Conservation (phyloP, 2,329 filamentous ascomycete species). For the Fusarium marasasianum region DNA sequence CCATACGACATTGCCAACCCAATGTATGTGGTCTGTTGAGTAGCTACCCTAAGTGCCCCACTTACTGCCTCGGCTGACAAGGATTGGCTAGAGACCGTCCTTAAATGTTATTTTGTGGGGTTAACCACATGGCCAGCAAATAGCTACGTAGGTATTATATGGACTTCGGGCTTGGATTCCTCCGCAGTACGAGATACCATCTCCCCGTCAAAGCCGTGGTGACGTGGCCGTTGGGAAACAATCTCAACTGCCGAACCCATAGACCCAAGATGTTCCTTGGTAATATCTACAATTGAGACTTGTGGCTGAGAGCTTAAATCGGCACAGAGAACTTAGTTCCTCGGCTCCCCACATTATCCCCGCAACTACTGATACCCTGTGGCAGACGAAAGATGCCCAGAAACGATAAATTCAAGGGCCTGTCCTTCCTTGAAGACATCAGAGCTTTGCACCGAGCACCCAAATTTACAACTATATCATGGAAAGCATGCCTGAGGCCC, state of each 20-base stretch:
- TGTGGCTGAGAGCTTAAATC: background rate
- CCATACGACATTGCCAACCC: background rate
- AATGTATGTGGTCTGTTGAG: fast-evolving
- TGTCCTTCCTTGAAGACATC: background rate
- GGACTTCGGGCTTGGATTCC: background rate
- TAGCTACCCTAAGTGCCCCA: background rate
- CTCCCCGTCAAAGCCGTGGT: too few relatives aligned
- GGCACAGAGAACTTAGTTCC: background rate
- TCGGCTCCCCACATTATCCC: background rate
- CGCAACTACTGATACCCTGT: background rate
- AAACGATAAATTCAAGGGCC: background rate
- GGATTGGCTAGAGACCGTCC: too few relatives aligned
- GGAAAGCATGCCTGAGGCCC: background rate
- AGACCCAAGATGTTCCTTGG: background rate
- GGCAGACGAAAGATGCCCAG: fast-evolving
- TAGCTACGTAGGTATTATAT: background rate
- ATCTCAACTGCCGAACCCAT: background rate
- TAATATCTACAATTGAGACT: background rate
- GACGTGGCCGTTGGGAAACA: background rate
- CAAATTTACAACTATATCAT: fast-evolving
- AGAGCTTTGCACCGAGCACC: background rate
- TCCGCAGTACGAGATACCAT: fast-evolving
- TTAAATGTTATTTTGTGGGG: background rate
- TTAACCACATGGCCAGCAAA: background rate
- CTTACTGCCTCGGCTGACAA: background rate